Evolutionary conservation across 202 grass and related monocot species (phyloP), one percentile per base, ranked within the genome.

Genomic region (Hordeum pubiflorum): DNA sequence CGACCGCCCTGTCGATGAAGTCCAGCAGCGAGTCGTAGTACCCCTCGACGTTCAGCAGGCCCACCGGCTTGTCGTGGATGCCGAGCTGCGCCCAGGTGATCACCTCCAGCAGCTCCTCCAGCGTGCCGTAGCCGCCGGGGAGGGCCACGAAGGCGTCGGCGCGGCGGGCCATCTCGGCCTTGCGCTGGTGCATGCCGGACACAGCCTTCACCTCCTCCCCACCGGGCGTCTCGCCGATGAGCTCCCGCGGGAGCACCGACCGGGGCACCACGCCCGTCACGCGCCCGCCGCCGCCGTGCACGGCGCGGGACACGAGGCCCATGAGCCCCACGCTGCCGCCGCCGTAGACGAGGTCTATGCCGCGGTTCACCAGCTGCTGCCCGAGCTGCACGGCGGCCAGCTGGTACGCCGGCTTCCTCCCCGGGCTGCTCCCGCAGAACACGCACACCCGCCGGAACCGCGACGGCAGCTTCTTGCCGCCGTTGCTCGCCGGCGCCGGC

Each of bases 21-120:
- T 58, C 56, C 12, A 97, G 82, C 15, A 97, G 74, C 68, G 93
- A 85, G 62, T 92, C 89, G 83, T 97, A 97, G 90, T 91, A 97
- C 5, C 90, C 90, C 63, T 97, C 93, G 0, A 97, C 93, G 72
- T 97, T 97, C 22, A 97, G 73, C 34, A 91, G 57, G 10, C 89
- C 89, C 24, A 91, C 94, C 4, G 91, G 94, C 89, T 97, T 97
- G 71, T 41, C 41, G 88, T 94, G 94, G 84, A 97, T 94, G 58
- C 94, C 85, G 7, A 97, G 94, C 89, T 97, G 94, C 4, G 88
- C 84, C 94, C 94, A 97, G 17, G 94, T 87, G 63, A 97, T 90
- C 12, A 91, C 90, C 87, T 97, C 91, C 0, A 97, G 79, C 52
- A 97, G 91, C 81, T 97, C 91, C 89, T 97, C 94, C 64, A 97